phyloP scores from a whole-genome alignment of 768 basidiomycete genomes.

The Cystobasidium tubakii region DNA sequence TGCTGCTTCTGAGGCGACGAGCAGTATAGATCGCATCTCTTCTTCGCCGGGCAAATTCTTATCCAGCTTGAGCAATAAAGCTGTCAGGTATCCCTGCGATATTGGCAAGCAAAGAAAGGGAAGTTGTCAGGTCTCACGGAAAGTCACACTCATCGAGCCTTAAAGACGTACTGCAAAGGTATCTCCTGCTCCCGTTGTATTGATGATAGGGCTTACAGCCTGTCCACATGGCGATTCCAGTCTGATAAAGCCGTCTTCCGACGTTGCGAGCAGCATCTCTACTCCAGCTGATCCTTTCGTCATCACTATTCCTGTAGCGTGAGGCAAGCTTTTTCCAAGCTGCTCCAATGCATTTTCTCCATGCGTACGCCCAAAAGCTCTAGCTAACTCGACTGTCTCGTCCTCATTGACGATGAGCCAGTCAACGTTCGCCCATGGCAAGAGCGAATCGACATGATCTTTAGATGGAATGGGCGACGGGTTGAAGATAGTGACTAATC shows the following conservation, averaged over 20 bases:
- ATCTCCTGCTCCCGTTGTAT: conserved; percentile 47
- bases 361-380: conserved; percentile 7
- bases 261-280: neutral
- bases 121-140: neutral
- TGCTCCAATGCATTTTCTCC: neutral
- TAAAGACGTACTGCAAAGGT: conserved; percentile 44
- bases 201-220: conserved; percentile 5
- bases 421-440: conserved; percentile 49
- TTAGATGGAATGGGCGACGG: conserved; percentile 51
- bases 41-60: neutral
- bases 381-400: conserved; percentile 47
- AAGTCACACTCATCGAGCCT: no score
- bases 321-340: neutral
- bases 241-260: neutral
- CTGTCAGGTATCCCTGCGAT: conserved; percentile 40
- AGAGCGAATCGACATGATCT: conserved; percentile 44
- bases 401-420: conserved; percentile 53
- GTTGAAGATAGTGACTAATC: conserved; percentile 50
- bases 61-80: conserved; percentile 24
- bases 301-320: conserved; percentile 32
- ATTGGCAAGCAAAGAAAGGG: neutral
- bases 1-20: conserved; percentile 41
- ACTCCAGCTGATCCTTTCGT: conserved; percentile 35
- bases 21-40: conserved; percentile 16
- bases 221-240: conserved; percentile 18